Evolutionary conservation across 1,284 basidiomycete species (phyloP).

Genomic region (Ceratobasidium papillatum): DNA sequence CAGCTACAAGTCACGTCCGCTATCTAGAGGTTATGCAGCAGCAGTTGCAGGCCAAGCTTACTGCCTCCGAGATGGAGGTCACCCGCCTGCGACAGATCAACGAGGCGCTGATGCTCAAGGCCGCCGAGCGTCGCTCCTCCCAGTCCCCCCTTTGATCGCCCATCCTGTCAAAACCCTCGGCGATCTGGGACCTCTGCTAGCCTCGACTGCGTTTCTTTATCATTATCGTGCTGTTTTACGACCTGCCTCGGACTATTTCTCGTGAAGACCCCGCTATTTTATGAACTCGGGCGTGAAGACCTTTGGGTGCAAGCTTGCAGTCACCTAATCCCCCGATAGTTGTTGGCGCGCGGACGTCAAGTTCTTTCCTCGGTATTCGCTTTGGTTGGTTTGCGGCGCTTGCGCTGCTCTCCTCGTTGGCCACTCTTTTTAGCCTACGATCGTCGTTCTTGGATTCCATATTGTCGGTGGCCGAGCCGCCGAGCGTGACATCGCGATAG

Average conservation of each 20-base stretch:
- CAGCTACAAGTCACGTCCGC: conserved; percentile 79
- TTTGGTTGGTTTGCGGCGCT: conserved; percentile 12
- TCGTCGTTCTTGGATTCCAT: neutral
- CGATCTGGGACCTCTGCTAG: neutral
- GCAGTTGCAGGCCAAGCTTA: conserved; percentile 74
- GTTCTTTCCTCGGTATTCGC: neutral
- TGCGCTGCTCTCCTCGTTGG: conserved; percentile 21
- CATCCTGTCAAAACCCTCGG: conserved; percentile 24
- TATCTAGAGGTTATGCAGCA: conserved; percentile 78
- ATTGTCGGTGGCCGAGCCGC: conserved; percentile 34
- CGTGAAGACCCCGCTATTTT: conserved; percentile 30
- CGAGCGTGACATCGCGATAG: neutral
- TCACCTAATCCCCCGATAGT: neutral
- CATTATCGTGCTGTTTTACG: conserved; percentile 30
- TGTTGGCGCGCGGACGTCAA: neutral
- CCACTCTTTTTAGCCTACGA: conserved; percentile 29
- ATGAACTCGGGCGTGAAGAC: conserved; percentile 20
- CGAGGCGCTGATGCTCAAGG: conserved; percentile 84
- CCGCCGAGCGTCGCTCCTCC: conserved; percentile 65
- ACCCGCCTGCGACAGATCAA: conserved; percentile 79
- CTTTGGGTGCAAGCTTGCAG: neutral
- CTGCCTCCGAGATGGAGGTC: conserved; percentile 77
- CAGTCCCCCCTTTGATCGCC: conserved; percentile 24
- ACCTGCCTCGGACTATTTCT: conserved; percentile 2
- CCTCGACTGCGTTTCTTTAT: conserved; percentile 4